Evolutionary conservation across 2,329 filamentous ascomycete genomes (phyloP), one percentile per base, ranked within the genome.

Genomic region (Sclerotinia nivalis): DNA sequence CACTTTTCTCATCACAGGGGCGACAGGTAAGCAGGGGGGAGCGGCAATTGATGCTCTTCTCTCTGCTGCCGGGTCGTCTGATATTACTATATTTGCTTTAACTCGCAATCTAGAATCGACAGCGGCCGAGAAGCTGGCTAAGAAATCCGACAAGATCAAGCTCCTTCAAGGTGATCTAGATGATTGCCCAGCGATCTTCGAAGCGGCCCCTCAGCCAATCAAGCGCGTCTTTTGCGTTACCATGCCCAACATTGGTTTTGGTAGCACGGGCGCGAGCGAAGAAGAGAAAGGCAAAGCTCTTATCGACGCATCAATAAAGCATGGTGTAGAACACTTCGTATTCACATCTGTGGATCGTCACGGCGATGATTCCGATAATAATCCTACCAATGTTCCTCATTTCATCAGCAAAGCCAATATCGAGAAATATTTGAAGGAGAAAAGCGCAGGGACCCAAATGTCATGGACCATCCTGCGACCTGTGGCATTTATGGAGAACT

Each of bases 191-290:
- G 79, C 75, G 0, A 82, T 89, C 43, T 89, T 90, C 74, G 71
- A 68, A 69, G 54, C 73, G 73, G 69, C 77, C 72, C 34, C 72
- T 66, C 58, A 72, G 55, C 76, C 81, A 2, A 82, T 89, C 69
- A 87, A 85, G 83, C 87, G 87, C 4, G 87, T 90, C 8, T 91
- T 86, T 78, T 87, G 84, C 31, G 87, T 91, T 8, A 80, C 81
- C 68, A 76, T 74, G 25, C 72, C 73, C 9, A 68, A 18, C 59
- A 34, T 65, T 15, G 71, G 71, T 22, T 59, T 72, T 13, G 31
- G 52, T 8, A 49, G 28, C 13, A 62, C 68, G 37, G 66, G 37
- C 37, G 77, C 80, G 52, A 73, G 75, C 43, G 81, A 83, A 71
- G 81, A 85, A 70, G 69, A 73, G 9, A 83, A 88, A 75, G 86